Evolutionary conservation across 192 early-diverging fungal genomes (phyloP).

Genomic region (Coemansia interrupta): DNA sequence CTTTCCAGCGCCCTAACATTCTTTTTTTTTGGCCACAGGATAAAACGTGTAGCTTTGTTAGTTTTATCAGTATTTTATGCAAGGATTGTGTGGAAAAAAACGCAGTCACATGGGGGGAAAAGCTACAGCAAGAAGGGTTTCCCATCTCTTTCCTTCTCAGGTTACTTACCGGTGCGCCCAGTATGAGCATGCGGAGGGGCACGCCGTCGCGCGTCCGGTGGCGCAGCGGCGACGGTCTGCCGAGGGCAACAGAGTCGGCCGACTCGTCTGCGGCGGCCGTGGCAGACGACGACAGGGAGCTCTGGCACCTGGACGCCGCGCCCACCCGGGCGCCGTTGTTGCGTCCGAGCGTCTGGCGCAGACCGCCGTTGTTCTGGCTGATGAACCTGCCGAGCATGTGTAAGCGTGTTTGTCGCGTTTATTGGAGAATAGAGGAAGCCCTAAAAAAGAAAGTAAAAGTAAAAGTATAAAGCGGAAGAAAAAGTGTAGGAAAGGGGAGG

Average conservation of each 20-base stretch:
- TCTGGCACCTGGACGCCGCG: conserved; percentile 9
- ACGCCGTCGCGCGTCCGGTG: conserved; percentile 27
- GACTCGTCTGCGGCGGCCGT: neutral
- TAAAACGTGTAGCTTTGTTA: too few relatives aligned
- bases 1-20: conserved; percentile 81
- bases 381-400: neutral
- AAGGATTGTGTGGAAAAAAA: conserved; percentile 4
- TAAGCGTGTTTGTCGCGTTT: neutral
- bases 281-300: conserved; percentile 15
- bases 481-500: neutral
- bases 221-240: conserved; percentile 4
- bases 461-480: conserved; percentile 1
- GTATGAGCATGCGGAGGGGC: conserved; percentile 65
- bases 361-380: neutral
- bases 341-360: neutral
- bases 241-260: neutral
- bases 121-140: too few relatives aligned
- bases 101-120: conserved; percentile 3
- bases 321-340: neutral
- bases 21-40: too few relatives aligned
- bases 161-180: conserved; percentile 70
- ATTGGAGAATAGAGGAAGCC: neutral
- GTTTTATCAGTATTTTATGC: neutral
- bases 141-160: too few relatives aligned
- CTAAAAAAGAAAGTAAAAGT: conserved; percentile 7